phyloP scores from a whole-genome alignment of 768 basidiomycete genomes.

The Termitomyces sp. region DNA sequence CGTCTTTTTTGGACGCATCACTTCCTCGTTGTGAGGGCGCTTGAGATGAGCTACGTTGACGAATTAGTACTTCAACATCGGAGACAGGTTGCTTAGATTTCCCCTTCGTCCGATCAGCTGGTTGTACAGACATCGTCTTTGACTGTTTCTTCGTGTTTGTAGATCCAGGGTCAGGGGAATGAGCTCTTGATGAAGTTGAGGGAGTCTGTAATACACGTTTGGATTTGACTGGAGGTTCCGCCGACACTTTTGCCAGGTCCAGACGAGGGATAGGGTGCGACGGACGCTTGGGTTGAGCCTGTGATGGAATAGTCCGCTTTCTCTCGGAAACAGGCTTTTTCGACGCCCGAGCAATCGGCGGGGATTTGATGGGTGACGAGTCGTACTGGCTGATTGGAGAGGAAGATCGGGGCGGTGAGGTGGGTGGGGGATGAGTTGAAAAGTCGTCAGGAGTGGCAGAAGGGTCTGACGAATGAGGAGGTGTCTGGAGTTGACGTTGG shows the following conservation, averaged over 20 bases:
- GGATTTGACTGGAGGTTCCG: neutral
- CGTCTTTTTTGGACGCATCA: conserved; percentile 1
- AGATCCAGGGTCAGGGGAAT: neutral
- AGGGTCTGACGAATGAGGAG: conserved; percentile 27
- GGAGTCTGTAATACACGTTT: neutral
- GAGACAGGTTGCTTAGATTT: neutral
- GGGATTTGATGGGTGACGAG: conserved; percentile 22
- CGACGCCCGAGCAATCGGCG: conserved; percentile 7
- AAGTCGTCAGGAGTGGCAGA: conserved; percentile 21
- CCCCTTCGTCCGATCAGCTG: neutral
- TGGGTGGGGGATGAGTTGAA: conserved; percentile 14
- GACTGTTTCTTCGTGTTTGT: neutral
- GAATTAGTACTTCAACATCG: conserved; percentile 19
- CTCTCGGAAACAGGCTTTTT: conserved; percentile 8
- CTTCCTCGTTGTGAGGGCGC: neutral
- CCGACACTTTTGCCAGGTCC: conserved; percentile 10
- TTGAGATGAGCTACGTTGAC: neutral
- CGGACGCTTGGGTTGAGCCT: neutral
- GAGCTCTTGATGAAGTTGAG: neutral
- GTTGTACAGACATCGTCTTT: neutral
- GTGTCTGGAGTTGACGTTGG: conserved; percentile 35
- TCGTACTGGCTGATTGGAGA: conserved; percentile 16
- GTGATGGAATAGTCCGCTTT: conserved; percentile 5
- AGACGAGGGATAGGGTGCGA: conserved; percentile 17
- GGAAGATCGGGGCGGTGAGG: conserved; percentile 22